Evolutionary conservation across 371 early-diverging fungal genomes (phyloP), one percentile per base, ranked within the genome.

Genomic region (Mortierella sp.): DNA sequence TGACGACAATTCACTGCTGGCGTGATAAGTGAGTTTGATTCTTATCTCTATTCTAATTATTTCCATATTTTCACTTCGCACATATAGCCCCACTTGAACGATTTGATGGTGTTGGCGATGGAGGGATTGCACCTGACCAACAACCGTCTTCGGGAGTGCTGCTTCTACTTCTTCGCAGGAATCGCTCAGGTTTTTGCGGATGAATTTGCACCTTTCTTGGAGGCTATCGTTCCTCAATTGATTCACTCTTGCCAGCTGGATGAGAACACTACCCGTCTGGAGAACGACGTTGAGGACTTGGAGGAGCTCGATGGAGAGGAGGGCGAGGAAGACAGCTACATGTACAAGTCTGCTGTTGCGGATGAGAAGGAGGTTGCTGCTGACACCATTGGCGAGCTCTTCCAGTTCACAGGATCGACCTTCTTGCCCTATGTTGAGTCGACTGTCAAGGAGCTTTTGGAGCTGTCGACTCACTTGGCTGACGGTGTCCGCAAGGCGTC

Each of bases 301-400:
- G 86, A 85, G 43, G 80, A 87, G 41, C 87, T 86, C 7, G 89
- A 89, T 34, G 87, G 80, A 0, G 87, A 87, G 10, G 90, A 90
- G 16, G 93, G 90, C 26, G 93, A 92, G 63, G 94, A 92, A 22
- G 89, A 80, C 73, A 89, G 77, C 19, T 89, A 92, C 77, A 89
- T 89, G n/a, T 88, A 94, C 70, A 94, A 91, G 77, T 93, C 95
- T 55, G 96, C 95, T 29, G 88, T 97, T 77, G 94, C 97, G 0
- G 95, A 96, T 43, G 97, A 97, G 82, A 97, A 97, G 88, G 96
- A 96, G 78, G 92, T 94, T 64, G 96, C 97, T 22, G 93, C 94
- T 34, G 96, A 95, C 77, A 94, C 95, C 2, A 88, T 95, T 53
- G 96, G 94, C 58, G 96, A 96, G 80, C 79, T 97, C 37, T 97